A percentile compares a stretch with the other conserved stretches of the same genome.
These are phyloP conservation scores for Trifolium repens DNA, from an alignment of 306 rosid genomes.

Conservation along the genomic window DNA sequence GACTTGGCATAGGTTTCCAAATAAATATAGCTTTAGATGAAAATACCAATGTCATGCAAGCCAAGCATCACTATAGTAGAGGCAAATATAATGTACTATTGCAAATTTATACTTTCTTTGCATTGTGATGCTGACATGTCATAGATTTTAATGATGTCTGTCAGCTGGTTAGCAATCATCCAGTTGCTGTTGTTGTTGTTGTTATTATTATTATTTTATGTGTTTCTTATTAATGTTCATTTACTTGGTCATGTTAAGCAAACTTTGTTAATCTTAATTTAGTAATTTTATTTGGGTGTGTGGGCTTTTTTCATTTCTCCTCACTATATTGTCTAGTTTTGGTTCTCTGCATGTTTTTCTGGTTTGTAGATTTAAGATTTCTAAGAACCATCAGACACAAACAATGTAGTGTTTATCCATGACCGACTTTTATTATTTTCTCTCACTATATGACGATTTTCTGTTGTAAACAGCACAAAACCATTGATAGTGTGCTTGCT, in stretches of 20 bases:
- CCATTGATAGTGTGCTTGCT: conserved; percentile 96
- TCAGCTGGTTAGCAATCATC: conserved; percentile 22
- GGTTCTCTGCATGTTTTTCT: conserved; percentile 26
- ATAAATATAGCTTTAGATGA: conserved; percentile 19
- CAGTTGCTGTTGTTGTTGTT: neutral
- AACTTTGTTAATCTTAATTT: conserved; percentile 1
- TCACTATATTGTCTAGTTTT: conserved; percentile 4
- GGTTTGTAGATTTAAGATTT: conserved; percentile 33
- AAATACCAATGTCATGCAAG: conserved; percentile 8
- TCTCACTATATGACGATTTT: conserved; percentile 34
- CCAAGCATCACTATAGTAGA: neutral
- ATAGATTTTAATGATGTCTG: conserved; percentile 17
- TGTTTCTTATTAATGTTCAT: conserved; percentile 21
- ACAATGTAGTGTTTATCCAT: conserved; percentile 9
- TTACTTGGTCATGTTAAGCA: conserved; percentile 5
- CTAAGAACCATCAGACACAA: conserved; percentile 2
- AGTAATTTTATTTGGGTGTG: conserved; percentile 17
- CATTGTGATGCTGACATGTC: neutral
- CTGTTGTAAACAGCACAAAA: conserved; percentile 75
- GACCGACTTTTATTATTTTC: conserved; percentile 14
- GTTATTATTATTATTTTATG: neutral
- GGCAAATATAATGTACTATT: neutral
- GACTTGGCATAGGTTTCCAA: conserved; percentile 11
- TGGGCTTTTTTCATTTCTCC: conserved; percentile 23
- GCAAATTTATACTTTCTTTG: conserved; percentile 20